phyloP scores from a whole-genome alignment of 805 yeast genomes.

The Metschnikowia dekortorum region DNA sequence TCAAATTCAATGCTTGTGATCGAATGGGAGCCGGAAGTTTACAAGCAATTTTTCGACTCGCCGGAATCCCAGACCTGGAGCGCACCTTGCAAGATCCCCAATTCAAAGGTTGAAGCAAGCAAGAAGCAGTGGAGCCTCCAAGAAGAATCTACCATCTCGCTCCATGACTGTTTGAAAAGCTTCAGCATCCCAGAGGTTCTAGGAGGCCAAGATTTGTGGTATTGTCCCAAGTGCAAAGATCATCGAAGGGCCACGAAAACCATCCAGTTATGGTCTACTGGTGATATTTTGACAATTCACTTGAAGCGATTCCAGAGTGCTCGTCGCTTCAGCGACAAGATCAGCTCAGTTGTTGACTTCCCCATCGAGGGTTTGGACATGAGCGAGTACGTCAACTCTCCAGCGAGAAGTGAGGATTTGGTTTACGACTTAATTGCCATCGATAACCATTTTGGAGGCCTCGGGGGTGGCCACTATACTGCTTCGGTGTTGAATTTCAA shows the following conservation, averaged over 20 bases:
- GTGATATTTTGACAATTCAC: constrained; percentile 86
- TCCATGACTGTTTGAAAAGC: constrained; percentile 68
- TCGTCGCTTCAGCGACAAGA: constrained; percentile 82
- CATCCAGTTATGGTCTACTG: constrained; percentile 89
- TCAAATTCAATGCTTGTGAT: constrained; percentile 43
- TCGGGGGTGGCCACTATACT: constrained; percentile 98
- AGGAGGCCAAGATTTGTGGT: constrained; percentile 90
- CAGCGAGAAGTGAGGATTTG: constrained; percentile 20
- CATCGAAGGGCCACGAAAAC: constrained; percentile 89
- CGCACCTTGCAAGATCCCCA: constrained; percentile 37
- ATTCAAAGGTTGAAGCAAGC: constrained; percentile 51
- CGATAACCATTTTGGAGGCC: constrained; percentile 92
- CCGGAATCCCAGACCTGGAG: constrained; percentile 55
- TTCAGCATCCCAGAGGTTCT: constrained; percentile 81
- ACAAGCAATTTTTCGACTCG: constrained; percentile 47
- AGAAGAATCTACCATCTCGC: constrained; percentile 43
- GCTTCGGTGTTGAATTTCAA: constrained; percentile 77
- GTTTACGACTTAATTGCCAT: constrained; percentile 87
- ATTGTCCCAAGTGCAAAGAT: constrained; percentile 83
- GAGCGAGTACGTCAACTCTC: constrained; percentile 46
- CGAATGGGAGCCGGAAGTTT: constrained; percentile 56
- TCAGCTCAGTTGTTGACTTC: constrained; percentile 77
- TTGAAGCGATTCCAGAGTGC: constrained; percentile 85
- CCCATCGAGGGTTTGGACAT: constrained; percentile 83
- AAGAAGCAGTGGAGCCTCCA: constrained; percentile 32